Evolutionary conservation across 2,329 filamentous ascomycete genomes (phyloP).

Genomic region (Phyllosticta citriasiana): DNA sequence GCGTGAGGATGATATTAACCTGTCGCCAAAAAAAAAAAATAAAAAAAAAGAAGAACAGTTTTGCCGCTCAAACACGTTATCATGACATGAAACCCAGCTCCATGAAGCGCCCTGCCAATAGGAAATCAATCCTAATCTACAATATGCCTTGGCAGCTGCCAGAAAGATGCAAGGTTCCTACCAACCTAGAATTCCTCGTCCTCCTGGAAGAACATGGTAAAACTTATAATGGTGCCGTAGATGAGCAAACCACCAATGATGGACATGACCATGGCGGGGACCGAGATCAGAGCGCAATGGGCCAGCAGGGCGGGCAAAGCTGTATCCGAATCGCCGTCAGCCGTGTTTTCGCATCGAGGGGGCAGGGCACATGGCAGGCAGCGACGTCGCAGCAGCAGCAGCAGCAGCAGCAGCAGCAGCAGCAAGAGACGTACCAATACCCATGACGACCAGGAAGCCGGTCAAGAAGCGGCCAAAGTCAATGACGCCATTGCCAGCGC

Average conservation of each 20-base stretch:
- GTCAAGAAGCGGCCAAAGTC: constrained; percentile 92
- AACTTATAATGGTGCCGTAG: constrained; percentile 96
- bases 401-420: background rate
- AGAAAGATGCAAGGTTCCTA: background rate
- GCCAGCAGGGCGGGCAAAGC: constrained; percentile 82
- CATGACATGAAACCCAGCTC: background rate
- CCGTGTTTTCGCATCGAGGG: background rate
- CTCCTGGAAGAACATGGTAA: constrained; percentile 96
- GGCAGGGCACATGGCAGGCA: background rate
- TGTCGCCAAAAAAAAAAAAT: background rate
- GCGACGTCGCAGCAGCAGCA: background rate
- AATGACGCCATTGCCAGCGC: constrained; percentile 70
- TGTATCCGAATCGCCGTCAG: constrained; percentile 28
- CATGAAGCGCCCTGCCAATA: background rate
- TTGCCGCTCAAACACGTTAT: background rate
- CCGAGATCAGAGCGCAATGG: constrained; percentile 71
- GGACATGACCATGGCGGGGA: constrained; percentile 89
- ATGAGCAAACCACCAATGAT: constrained; percentile 87
- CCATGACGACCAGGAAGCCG: constrained; percentile 94
- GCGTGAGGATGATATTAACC: background rate
- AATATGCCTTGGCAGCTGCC: constrained; percentile 1
- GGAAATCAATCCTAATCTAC: constrained; percentile 7
- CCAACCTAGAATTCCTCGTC: constrained; percentile 76
- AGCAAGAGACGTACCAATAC: constrained; percentile 61
- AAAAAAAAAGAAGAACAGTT: background rate